Evolutionary conservation across 441 rosid genomes (phyloP), one percentile per base, ranked within the genome.

Genomic region (Arabidopsis lyrata): DNA sequence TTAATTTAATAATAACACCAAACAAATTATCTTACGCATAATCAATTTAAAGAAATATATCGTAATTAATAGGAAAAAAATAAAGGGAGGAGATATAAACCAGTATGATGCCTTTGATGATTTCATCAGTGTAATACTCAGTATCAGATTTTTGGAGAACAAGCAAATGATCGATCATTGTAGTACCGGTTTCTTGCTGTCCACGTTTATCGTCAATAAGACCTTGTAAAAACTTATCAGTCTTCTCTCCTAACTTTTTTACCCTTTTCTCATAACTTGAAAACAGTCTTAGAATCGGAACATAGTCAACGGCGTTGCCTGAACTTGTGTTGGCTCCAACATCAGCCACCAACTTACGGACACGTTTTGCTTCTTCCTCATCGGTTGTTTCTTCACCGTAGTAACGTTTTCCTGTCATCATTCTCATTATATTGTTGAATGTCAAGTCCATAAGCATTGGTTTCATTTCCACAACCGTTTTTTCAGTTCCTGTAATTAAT

Each of bases 161-260:
- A 54, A 88, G 82, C 61, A 87, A 57, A 66, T 85, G 86, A 54
- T 82, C 77, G 15, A 87, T 83, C 90, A 88, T 78, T 32, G 86
- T 81, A 41, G 71, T 82, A 35, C 68, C 72, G 24, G 48, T n/a
- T 44, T 49, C 71, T 8, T 53, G 54, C 4, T 57, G 74, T 8
- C 34, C 32, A 65, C 81, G 69, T 24, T 74, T 72, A 29, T 83
- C 83, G 3, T 82, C 84, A 9, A 84, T 57, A 76, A 84, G 60
- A 16, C 80, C 71, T 70, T 82, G 86, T 61, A 82, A 66, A 44
- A 82, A 86, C 18, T 31, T 14, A 62, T 86, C 84, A 24, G 50
- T 70, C n/a, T 60, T 35, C 8, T 59, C 4, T 0, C 83, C 83
- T 53, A 83, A 66, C 8, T 20, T 45, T 39, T 14, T 29, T 9